A percentile compares a stretch with the other conserved stretches of the same genome.
Conservation (phyloP, 306 rosid species). For the Hippophae tibetana region DNA sequence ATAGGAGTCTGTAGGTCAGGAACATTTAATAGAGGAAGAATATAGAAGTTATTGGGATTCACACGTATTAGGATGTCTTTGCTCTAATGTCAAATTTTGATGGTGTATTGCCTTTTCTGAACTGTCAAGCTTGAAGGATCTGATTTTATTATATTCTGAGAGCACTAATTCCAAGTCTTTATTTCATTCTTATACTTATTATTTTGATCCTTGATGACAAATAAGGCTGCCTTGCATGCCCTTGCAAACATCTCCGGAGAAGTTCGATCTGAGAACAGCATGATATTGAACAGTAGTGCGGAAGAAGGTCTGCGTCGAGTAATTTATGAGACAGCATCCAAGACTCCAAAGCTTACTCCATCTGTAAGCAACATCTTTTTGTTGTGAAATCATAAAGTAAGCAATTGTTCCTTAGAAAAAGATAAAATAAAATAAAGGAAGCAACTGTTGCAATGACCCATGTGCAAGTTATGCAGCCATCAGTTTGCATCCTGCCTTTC, state of each 20-base stretch:
- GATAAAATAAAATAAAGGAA: not conserved
- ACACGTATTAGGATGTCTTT: too few species aligned
- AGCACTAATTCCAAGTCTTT: not conserved
- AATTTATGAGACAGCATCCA: slow-evolving; percentile 56
- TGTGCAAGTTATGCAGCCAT: too few species aligned
- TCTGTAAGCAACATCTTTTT: slow-evolving; percentile 41
- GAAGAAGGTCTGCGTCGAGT: slow-evolving; percentile 61
- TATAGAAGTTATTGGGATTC: too few species aligned
- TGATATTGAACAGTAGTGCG: slow-evolving; percentile 46
- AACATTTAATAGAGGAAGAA: too few species aligned
- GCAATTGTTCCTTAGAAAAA: too few species aligned
- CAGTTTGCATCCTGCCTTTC: not conserved
- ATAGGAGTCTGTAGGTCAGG: too few species aligned
- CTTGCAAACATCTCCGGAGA: slow-evolving; percentile 77
- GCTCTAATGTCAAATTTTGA: too few species aligned
- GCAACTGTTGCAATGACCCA: too few species aligned
- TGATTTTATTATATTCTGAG: too few species aligned
- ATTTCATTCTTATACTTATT: not conserved
- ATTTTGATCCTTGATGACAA: slow-evolving; percentile 13
- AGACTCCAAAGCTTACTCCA: slow-evolving; percentile 67
- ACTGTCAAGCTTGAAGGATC: too few species aligned
- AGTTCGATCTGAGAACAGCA: slow-evolving; percentile 43
- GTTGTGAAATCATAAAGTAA: not conserved
- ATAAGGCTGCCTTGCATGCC: slow-evolving; percentile 85
- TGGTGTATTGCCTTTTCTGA: too few species aligned